Conservation (phyloP, 1,139 yeast genomes). For the Meyerozyma athensensis region DNA sequence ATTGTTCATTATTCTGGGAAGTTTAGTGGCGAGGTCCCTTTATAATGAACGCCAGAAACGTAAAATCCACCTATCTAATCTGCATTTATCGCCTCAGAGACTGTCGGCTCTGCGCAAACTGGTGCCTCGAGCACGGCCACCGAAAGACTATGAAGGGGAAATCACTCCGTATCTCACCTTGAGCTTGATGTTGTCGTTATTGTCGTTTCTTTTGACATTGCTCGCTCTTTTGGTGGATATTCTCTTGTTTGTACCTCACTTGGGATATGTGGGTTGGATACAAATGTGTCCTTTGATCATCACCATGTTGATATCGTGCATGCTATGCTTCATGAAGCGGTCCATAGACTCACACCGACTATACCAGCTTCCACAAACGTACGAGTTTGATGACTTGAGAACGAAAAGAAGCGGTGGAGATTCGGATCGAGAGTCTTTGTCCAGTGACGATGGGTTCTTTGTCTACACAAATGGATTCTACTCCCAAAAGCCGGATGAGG, state of each 20-base stretch:
- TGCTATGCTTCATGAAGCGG: constrained; percentile 39
- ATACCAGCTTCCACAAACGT: constrained; percentile 27
- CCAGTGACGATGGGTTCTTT: constrained; percentile 44
- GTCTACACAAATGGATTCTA: constrained; percentile 44
- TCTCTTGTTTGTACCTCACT: constrained; percentile 46
- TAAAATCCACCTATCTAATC: constrained; percentile 7
- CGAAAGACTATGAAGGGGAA: constrained; percentile 4
- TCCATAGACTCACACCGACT: constrained; percentile 35
- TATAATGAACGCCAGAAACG: neutral
- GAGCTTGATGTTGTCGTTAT: constrained; percentile 37
- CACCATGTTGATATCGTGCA: constrained; percentile 31
- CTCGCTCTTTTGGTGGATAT: constrained; percentile 53
- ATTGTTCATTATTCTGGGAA: constrained; percentile 21
- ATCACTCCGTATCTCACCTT: constrained; percentile 27
- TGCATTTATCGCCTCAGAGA: constrained; percentile 26
- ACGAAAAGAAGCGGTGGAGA: constrained; percentile 19
- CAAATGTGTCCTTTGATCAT: constrained; percentile 37
- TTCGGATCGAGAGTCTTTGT: constrained; percentile 23
- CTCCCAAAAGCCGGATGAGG: constrained; percentile 10
- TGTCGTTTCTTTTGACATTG: constrained; percentile 43
- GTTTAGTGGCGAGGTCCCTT: neutral
- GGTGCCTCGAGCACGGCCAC: constrained; percentile 1
- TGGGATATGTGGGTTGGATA: constrained; percentile 55
- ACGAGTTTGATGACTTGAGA: constrained; percentile 38
- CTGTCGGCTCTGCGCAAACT: constrained; percentile 3